These are phyloP conservation scores for Ocimum tenuiflorum DNA, from an alignment of 257 asterid species.

Conservation along the genomic window DNA sequence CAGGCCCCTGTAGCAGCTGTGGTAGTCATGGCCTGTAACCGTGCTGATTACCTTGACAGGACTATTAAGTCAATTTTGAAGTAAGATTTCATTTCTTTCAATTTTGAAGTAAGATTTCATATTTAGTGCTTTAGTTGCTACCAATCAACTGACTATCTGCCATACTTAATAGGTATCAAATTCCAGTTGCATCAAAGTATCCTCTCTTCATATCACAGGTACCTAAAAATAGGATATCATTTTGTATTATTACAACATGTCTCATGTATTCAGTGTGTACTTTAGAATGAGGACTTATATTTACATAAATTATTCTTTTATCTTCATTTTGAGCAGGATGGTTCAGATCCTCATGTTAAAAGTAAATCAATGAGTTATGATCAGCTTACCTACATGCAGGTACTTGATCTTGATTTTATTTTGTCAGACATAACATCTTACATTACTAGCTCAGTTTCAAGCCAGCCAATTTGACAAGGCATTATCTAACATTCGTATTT, in stretches of 20 bases:
- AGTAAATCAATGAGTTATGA: slow-evolving; percentile 71
- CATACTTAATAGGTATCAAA: slow-evolving; percentile 57
- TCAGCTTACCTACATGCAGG: slow-evolving; percentile 95
- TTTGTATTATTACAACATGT: too few species aligned
- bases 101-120: slow-evolving; percentile 48
- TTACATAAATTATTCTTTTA: too few species aligned
- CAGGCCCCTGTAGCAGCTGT: slow-evolving; percentile 95
- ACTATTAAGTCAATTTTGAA: slow-evolving; percentile 78
- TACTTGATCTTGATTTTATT: slow-evolving; percentile 22
- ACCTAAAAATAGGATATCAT: slow-evolving; percentile 8
- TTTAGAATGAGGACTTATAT: slow-evolving; percentile 7
- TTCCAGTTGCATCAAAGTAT: slow-evolving; percentile 66
- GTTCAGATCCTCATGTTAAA: slow-evolving; percentile 72
- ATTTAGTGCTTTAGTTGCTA: slow-evolving; percentile 16
- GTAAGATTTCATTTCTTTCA: slow-evolving; percentile 37
- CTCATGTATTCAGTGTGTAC: not conserved
- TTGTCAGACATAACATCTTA: not conserved
- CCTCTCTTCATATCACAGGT: slow-evolving; percentile 98
- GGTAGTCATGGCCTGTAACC: slow-evolving; percentile 96
- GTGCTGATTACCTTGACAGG: slow-evolving; percentile 93
- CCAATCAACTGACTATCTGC: slow-evolving; percentile 22
- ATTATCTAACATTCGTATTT: not conserved
- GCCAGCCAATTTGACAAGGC: slow-evolving; percentile 17
- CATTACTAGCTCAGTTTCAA: not conserved
- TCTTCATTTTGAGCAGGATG: slow-evolving; percentile 61